A percentile compares a stretch with the other conserved stretches of the same genome.
These are phyloP conservation scores for Athelia sp. DNA, from an alignment of 1,284 basidiomycete genomes.

Conservation along the genomic window DNA sequence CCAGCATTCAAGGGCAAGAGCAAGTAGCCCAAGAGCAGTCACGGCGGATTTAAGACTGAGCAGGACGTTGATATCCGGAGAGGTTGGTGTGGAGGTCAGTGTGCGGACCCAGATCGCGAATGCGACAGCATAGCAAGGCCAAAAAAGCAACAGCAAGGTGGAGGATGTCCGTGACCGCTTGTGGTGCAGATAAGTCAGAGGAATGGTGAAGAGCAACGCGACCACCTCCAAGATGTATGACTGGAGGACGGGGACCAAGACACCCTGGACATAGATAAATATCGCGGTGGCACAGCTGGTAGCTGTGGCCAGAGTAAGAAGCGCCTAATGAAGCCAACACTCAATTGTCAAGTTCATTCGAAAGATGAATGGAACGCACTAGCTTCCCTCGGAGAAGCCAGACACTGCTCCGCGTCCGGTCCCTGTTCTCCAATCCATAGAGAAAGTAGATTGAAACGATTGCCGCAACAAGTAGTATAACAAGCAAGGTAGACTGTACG, in stretches of 20 bases:
- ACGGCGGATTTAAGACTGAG: slow-evolving; percentile 45
- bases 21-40: slow-evolving; percentile 44
- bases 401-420: slow-evolving; percentile 34
- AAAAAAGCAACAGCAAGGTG: slow-evolving; percentile 76
- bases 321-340: slow-evolving; percentile 27
- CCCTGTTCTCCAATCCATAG: slow-evolving; percentile 18
- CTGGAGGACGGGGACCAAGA: slow-evolving; percentile 45
- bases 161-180: slow-evolving; percentile 76
- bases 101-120: slow-evolving; percentile 65
- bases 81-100: slow-evolving; percentile 23
- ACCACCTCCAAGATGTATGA: slow-evolving; percentile 58
- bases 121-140: slow-evolving; percentile 64
- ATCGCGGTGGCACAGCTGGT: slow-evolving; percentile 36
- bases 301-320: slow-evolving; percentile 37
- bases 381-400: slow-evolving; percentile 55
- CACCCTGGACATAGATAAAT: slow-evolving; percentile 28
- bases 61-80: slow-evolving; percentile 25
- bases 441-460: slow-evolving; percentile 32
- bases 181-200: slow-evolving; percentile 69
- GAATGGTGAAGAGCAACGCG: slow-evolving; percentile 38
- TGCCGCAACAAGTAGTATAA: slow-evolving; percentile 40
- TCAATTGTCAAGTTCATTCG: neutral
- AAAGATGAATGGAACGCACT: slow-evolving; percentile 40
- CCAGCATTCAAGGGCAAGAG: slow-evolving; percentile 68
- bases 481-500: slow-evolving; percentile 50